phyloP scores from a whole-genome alignment of 805 yeast species.

The Zygotorulaspora sp. region DNA sequence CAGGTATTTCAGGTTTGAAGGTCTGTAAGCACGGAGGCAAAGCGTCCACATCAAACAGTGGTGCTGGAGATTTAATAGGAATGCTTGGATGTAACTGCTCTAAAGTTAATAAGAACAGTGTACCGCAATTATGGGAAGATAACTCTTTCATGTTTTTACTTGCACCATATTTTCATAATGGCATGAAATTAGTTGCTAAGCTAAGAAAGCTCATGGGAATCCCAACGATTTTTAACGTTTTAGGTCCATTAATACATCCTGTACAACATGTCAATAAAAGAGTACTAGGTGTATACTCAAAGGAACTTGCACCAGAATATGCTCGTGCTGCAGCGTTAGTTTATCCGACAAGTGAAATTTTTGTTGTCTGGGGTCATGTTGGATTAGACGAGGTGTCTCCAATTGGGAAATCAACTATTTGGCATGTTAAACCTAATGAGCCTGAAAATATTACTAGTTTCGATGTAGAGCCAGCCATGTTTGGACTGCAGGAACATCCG shows the following conservation, averaged over 20 bases:
- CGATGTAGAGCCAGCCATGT: slow-evolving; percentile 64
- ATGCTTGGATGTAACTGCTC: slow-evolving; percentile 79
- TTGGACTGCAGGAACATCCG: slow-evolving; percentile 72
- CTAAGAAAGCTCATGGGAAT: slow-evolving; percentile 77
- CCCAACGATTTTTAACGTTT: slow-evolving; percentile 88
- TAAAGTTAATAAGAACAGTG: slow-evolving; percentile 59
- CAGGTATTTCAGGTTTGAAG: slow-evolving; percentile 69
- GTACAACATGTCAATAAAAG: slow-evolving; percentile 70
- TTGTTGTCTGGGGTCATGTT: slow-evolving; percentile 90
- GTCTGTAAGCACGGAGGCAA: slow-evolving; percentile 97
- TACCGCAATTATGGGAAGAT: slow-evolving; percentile 47
- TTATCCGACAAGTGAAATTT: slow-evolving; percentile 46
- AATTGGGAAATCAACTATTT: slow-evolving; percentile 71
- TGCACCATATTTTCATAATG: slow-evolving; percentile 93
- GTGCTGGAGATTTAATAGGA: slow-evolving; percentile 84
- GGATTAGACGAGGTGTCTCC: slow-evolving; percentile 95
- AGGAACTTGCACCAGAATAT: slow-evolving; percentile 71
- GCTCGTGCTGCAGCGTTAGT: slow-evolving; percentile 74
- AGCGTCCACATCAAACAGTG: slow-evolving; percentile 88
- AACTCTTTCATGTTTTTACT: slow-evolving; percentile 62
- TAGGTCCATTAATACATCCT: slow-evolving; percentile 94
- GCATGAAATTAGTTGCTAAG: slow-evolving; percentile 77
- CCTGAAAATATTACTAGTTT: slow-evolving; percentile 42
- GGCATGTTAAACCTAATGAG: slow-evolving; percentile 54
- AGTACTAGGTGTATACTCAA: slow-evolving; percentile 84